Conservation (phyloP, 306 rosid species). For the Hippophae gyantsensis region DNA sequence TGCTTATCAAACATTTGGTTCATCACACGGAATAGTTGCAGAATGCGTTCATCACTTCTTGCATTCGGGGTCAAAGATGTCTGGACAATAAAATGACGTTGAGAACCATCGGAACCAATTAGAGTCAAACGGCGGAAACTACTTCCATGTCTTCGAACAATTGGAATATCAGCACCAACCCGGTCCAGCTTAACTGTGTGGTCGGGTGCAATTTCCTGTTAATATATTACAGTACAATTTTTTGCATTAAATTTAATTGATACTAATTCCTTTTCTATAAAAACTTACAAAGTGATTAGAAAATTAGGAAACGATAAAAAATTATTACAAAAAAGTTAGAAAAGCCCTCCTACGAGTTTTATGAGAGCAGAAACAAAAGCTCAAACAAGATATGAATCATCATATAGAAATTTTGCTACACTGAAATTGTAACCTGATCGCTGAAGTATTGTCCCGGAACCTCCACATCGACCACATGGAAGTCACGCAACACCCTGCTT, state of each 20-base stretch:
- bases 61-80: conserved; percentile 98
- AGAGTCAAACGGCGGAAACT: conserved; percentile 95
- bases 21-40: conserved; percentile 98
- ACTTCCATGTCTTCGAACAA: conserved; percentile 97
- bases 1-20: conserved; percentile 99
- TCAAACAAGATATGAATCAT: background rate
- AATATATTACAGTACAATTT: conserved; percentile 9
- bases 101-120: conserved; percentile 98
- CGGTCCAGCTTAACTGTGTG: conserved; percentile 92
- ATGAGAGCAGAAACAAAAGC: background rate
- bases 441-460: conserved; percentile 97
- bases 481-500: conserved; percentile 93
- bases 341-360: background rate
- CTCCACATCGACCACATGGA: conserved; percentile 97
- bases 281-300: too few species aligned
- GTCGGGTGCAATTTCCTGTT: conserved; percentile 92
- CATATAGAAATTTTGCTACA: background rate
- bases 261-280: too few species aligned
- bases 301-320: too few species aligned
- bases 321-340: too few species aligned
- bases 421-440: conserved; percentile 60
- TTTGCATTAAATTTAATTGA: background rate
- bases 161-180: conserved; percentile 96
- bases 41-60: conserved; percentile 93
- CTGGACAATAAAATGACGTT: conserved; percentile 97